Conservation (phyloP, 2,329 filamentous ascomycete species). For the Talaromyces sp. region DNA sequence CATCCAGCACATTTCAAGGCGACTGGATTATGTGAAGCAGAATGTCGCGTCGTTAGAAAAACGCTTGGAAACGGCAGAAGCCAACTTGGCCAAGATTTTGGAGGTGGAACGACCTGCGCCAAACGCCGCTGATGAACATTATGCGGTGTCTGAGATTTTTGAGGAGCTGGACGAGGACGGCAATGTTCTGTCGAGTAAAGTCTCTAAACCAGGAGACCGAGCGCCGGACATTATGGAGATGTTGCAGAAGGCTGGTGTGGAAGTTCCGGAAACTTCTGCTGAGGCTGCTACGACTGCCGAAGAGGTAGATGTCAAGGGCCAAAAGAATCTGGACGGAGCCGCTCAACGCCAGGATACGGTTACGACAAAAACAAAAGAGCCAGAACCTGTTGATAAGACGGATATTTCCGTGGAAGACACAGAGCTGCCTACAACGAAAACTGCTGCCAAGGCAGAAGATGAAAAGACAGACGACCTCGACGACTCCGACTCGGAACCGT, state of each 20-base stretch:
- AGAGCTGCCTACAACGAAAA: background rate
- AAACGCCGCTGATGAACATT: conserved; percentile 49
- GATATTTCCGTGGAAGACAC: background rate
- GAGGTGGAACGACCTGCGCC: conserved; percentile 55
- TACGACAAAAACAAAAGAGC: background rate
- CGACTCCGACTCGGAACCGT: conserved; percentile 22
- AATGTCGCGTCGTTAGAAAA: conserved; percentile 73
- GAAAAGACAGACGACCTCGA: conserved; percentile 14
- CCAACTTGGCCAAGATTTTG: conserved; percentile 59
- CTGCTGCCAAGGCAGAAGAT: background rate
- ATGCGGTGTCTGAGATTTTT: conserved; percentile 83
- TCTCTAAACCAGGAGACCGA: conserved; percentile 63
- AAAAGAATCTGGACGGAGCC: background rate
- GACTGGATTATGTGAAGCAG: conserved; percentile 83
- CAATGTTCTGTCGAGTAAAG: conserved; percentile 67
- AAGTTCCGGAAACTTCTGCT: background rate
- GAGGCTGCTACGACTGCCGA: background rate
- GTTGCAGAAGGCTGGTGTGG: conserved; percentile 69
- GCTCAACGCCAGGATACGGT: background rate
- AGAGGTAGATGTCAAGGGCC: background rate
- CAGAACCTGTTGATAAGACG: background rate
- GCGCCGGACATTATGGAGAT: conserved; percentile 65
- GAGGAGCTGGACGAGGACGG: conserved; percentile 90
- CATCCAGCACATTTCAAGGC: conserved; percentile 61
- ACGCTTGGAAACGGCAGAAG: conserved; percentile 62